Base-by-base conservation (phyloP, 352 stramenopile genomes). In the Phytophthora constricta region DNA sequence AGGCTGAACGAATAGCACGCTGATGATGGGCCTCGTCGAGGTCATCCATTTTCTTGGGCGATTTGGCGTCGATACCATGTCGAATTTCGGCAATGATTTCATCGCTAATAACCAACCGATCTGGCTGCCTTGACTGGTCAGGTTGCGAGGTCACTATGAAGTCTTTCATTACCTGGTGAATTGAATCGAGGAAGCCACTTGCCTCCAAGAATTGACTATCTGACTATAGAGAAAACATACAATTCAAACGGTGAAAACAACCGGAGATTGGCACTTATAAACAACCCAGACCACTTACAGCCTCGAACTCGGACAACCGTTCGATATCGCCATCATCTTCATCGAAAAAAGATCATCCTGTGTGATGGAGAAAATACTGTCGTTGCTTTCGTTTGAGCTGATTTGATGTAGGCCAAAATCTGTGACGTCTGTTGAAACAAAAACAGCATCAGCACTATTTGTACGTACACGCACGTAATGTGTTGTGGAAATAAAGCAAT, bases 81-180 rank as follows among this genome's bases (percentile, higher is more conserved):
- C 70, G 72, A 50, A 91, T 84, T 55, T 91, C 82, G 1, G 84
- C 82, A 56, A 91, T 90, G 52, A 89, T 78, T 46, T 91, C 74
- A 64, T 91, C 79, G 37, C 81, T 84, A 56, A 94, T 92, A 37
- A 94, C 79, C 42, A 87, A 71, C 19, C 73, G 68, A 19, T 74
- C 58, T n/a, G 68, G 43, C 13, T 72, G 55, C 16, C 50, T 43
- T 25, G 68, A 58, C 14, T 48, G 48, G 20, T 87, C 75, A 5
- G 83, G 53, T 54, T 71, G 68, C 1, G 75, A 68, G 2, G 69
- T 68, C 17, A 74, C 72, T 62, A 83, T 80, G 17, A 83, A 79
- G 34, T 83, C 72, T 51, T 87, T 85, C 84, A 94, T 92, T 25
- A 90, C 84, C 46, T 91, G 82, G 25, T 94, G 86, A 39, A 92